Percentiles rank a stretch among this genome's conserved stretches.
Evolutionary conservation across 768 basidiomycete species (phyloP).

Genomic region (Lactarius vividus): DNA sequence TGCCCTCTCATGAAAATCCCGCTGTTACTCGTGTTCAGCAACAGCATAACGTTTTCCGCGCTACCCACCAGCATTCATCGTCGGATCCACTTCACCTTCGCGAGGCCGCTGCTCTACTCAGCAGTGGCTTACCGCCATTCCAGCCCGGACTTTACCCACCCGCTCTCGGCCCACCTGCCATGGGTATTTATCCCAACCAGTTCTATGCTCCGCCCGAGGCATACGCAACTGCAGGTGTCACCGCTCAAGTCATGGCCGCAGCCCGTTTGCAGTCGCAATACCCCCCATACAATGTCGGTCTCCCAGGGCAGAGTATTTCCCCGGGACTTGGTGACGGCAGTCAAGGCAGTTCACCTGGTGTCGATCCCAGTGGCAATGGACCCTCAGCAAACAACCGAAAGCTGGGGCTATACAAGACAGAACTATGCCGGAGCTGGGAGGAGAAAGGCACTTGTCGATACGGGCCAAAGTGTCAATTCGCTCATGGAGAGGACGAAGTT

Average conservation of each 20-base stretch:
- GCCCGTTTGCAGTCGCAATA: slow-evolving; percentile 58
- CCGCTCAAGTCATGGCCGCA: slow-evolving; percentile 53
- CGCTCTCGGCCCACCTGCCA: slow-evolving; percentile 40
- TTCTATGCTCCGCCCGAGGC: slow-evolving; percentile 64
- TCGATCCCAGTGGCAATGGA: slow-evolving; percentile 46
- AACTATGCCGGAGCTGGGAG: slow-evolving; percentile 88
- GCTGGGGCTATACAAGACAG: slow-evolving; percentile 87
- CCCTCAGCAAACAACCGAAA: slow-evolving; percentile 92
- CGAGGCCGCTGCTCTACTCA: slow-evolving; percentile 66
- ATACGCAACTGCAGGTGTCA: slow-evolving; percentile 50
- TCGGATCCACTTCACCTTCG: slow-evolving; percentile 78
- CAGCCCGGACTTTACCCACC: slow-evolving; percentile 56
- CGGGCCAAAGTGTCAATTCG: slow-evolving; percentile 88
- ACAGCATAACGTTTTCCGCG: slow-evolving; percentile 71
- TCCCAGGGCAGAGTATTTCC: slow-evolving; percentile 24
- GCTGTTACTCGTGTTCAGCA: slow-evolving; percentile 76
- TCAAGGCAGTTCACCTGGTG: slow-evolving; percentile 31
- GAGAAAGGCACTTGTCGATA: slow-evolving; percentile 87
- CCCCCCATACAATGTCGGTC: slow-evolving; percentile 47
- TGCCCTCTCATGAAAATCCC: slow-evolving; percentile 52
- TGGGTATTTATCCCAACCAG: slow-evolving; percentile 67
- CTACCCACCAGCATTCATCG: slow-evolving; percentile 76
- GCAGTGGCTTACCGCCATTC: slow-evolving; percentile 55
- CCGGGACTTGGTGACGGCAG: slow-evolving; percentile 17
- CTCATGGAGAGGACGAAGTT: slow-evolving; percentile 87